These are phyloP conservation scores for Ambrosiella cleistominuta DNA, from an alignment of 2,329 filamentous ascomycete species.

Conservation along the genomic window DNA sequence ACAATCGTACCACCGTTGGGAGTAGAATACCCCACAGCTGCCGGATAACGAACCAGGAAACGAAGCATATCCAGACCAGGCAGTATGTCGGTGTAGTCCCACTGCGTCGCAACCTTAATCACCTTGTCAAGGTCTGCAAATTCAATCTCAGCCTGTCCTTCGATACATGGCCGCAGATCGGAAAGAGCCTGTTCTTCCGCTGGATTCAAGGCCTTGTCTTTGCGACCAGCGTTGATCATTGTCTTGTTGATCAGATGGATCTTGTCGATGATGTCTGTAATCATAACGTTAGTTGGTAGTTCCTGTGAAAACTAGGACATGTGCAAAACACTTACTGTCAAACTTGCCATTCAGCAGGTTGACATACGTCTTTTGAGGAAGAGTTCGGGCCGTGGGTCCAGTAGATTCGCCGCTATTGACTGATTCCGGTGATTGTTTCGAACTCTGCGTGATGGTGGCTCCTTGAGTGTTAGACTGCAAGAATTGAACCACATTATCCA, in stretches of 20 bases:
- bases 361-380: slow-evolving; percentile 68
- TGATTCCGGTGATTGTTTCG: slow-evolving; percentile 53
- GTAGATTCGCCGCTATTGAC: slow-evolving; percentile 32
- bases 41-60: slow-evolving; percentile 54
- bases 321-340: slow-evolving; percentile 24
- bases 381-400: slow-evolving; percentile 30
- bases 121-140: slow-evolving; percentile 43
- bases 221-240: slow-evolving; percentile 52
- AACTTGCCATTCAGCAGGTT: slow-evolving; percentile 51
- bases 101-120: slow-evolving; percentile 54
- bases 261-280: slow-evolving; percentile 54
- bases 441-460: slow-evolving; percentile 51
- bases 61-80: slow-evolving; percentile 76
- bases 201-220: slow-evolving; percentile 56
- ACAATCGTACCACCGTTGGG: slow-evolving; percentile 41
- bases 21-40: slow-evolving; percentile 43
- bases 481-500: slow-evolving; percentile 86
- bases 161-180: slow-evolving; percentile 44
- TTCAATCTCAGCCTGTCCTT: slow-evolving; percentile 33
- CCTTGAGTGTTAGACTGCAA: slow-evolving; percentile 82
- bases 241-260: slow-evolving; percentile 57
- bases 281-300: slow-evolving; percentile 15
- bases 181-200: slow-evolving; percentile 48
- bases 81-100: slow-evolving; percentile 66
- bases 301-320: no score